Conservation (phyloP, 106 monocot species). For the Dendrobium catenatum region DNA sequence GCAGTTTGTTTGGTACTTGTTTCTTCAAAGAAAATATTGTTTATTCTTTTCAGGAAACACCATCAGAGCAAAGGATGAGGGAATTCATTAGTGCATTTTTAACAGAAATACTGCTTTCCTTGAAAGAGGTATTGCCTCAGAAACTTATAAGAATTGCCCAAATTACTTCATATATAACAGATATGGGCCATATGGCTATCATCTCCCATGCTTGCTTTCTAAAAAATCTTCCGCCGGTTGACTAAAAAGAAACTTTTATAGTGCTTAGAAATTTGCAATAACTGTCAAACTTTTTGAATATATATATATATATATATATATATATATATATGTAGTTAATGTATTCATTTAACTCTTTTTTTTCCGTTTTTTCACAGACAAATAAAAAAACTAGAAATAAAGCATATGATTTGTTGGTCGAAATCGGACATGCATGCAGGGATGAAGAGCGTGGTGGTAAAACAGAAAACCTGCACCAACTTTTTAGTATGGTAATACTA, state of each 20-base stretch:
- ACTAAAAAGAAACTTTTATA: background rate
- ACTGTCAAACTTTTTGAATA: background rate
- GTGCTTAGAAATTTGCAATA: background rate
- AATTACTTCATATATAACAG: background rate
- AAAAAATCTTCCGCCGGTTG: background rate
- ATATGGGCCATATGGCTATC: background rate
- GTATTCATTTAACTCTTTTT: background rate
- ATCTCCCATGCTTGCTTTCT: background rate
- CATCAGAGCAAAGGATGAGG: constrained; percentile 47
- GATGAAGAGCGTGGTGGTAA: constrained; percentile 66
- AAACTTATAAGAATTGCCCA: background rate
- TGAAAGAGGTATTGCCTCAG: constrained; percentile 71
- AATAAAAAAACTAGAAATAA: constrained; percentile 92
- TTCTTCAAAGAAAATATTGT: constrained; percentile 35
- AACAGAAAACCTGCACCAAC: constrained; percentile 45
- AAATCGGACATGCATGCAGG: constrained; percentile 84
- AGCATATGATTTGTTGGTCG: constrained; percentile 86
- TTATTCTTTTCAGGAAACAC: constrained; percentile 4
- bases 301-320: no score
- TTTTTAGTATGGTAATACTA: constrained; percentile 77
- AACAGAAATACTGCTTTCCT: constrained; percentile 85
- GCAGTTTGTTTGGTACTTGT: background rate
- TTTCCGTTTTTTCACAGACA: constrained; percentile 24
- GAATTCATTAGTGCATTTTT: constrained; percentile 72
- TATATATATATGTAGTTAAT: background rate